Evolutionary conservation across 306 rosid species (phyloP).

Genomic region (Quercus parvula): DNA sequence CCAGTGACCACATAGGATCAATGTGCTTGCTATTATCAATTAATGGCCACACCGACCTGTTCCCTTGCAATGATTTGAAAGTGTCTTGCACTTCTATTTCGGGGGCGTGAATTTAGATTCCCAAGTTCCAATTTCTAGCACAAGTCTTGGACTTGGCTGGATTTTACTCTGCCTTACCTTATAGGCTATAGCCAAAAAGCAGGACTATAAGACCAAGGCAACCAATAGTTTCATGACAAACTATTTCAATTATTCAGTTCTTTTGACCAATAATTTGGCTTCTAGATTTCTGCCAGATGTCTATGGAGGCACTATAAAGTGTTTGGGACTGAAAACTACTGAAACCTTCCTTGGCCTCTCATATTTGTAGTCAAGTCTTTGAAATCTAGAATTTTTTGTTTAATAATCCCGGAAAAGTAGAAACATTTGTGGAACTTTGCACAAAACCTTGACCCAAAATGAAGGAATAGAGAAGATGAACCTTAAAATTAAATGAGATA

Average conservation of each 20-base stretch:
- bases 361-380: neutral
- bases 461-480: no score
- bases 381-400: neutral
- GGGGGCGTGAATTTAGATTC: no score
- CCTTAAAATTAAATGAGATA: no score
- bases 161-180: neutral
- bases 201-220: neutral
- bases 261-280: neutral
- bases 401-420: no score
- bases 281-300: constrained; percentile 26
- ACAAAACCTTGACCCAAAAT: no score
- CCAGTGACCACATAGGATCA: no score
- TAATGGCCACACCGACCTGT: no score
- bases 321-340: neutral
- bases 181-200: neutral
- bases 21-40: no score
- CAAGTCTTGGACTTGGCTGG: neutral
- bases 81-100: no score
- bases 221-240: constrained; percentile 16
- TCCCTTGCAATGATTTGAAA: no score
- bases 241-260: neutral
- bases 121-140: no score
- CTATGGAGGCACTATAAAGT: neutral
- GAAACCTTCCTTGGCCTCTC: neutral
- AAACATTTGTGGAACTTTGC: no score